phyloP scores from a whole-genome alignment of 2,329 filamentous ascomycete genomes.

The Colletotrichum liaoningense region DNA sequence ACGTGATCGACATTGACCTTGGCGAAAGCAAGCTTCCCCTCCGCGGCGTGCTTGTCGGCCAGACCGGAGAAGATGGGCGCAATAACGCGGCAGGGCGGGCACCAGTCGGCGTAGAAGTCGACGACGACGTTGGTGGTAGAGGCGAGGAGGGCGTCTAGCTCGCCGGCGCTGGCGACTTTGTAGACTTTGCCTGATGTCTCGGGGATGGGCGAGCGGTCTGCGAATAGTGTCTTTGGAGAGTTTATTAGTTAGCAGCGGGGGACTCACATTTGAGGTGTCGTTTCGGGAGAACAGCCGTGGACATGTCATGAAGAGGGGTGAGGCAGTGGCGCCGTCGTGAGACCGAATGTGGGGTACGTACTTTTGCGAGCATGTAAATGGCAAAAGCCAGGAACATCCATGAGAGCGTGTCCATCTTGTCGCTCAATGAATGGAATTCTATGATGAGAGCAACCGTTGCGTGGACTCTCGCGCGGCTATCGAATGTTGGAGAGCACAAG shows the following conservation, averaged over 20 bases:
- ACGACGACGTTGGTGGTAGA: conserved; percentile 40
- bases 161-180: conserved; percentile 43
- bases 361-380: conserved; percentile 5
- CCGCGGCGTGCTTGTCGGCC: conserved; percentile 46
- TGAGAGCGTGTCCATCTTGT: conserved; percentile 6
- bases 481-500: background rate
- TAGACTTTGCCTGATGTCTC: conserved; percentile 53
- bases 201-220: conserved; percentile 48
- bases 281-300: too few species aligned
- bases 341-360: background rate
- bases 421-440: background rate
- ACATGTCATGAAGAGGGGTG: background rate
- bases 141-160: conserved; percentile 40
- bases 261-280: too few species aligned
- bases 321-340: background rate
- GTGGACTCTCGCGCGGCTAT: background rate
- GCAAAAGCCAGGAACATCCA: conserved; percentile 6
- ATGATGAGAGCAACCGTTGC: background rate
- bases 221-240: conserved; percentile 34
- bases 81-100: conserved; percentile 61
- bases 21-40: conserved; percentile 62
- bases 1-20: conserved; percentile 70
- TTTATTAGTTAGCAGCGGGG: background rate
- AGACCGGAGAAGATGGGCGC: conserved; percentile 58
- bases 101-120: conserved; percentile 65